Percentiles rank a stretch among this genome's conserved stretches.
Conservation (phyloP, 2,329 filamentous ascomycete genomes). For the Aspergillus ochraceoroseus region DNA sequence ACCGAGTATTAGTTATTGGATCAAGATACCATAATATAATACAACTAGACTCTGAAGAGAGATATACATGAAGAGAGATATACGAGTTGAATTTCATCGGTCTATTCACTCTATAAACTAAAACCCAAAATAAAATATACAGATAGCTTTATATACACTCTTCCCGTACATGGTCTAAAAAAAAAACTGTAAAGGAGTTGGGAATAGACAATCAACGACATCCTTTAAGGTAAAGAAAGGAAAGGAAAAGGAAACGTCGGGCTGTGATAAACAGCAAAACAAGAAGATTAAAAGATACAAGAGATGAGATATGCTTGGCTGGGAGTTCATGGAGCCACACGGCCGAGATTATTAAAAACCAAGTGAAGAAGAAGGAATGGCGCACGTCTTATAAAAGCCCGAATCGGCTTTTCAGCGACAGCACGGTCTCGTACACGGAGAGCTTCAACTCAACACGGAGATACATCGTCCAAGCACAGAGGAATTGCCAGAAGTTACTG, state of each 20-base stretch:
- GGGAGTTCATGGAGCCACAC: not conserved
- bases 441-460: conserved; percentile 55
- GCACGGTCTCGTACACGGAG: conserved; percentile 54
- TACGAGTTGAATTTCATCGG: too few relatives aligned
- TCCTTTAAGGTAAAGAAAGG: conserved; percentile 1
- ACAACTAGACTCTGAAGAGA: too few relatives aligned
- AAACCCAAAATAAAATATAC: not conserved
- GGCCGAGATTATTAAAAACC: conserved; percentile 2
- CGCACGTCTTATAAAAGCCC: conserved; percentile 39
- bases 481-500: conserved; percentile 48
- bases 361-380: too few relatives aligned
- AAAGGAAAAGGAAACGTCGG: conserved; percentile 15
- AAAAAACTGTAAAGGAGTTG: not conserved
- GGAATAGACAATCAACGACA: not conserved
- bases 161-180: conserved; percentile 1
- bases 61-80: too few relatives aligned
- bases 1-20: too few relatives aligned
- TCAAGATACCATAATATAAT: too few relatives aligned
- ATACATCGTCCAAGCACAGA: conserved; percentile 52
- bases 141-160: conserved; percentile 6
- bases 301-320: not conserved
- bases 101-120: too few relatives aligned
- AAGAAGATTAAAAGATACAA: conserved; percentile 7
- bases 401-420: conserved; percentile 49
- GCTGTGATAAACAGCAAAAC: conserved; percentile 16